These are phyloP conservation scores for Tripterygium wilfordii DNA, from an alignment of 177 flowering plant genomes.

Conservation along the genomic window DNA sequence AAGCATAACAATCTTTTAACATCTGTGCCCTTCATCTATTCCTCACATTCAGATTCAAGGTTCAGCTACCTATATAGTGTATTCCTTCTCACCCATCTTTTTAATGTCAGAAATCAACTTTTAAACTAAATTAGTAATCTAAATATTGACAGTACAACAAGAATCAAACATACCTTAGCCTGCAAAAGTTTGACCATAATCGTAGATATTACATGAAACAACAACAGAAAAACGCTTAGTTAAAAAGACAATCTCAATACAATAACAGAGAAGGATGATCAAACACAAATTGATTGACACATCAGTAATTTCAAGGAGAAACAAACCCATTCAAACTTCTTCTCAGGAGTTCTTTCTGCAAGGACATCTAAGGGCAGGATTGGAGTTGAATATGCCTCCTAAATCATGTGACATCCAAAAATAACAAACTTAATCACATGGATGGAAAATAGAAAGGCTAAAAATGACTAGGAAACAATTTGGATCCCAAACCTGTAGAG, in stretches of 20 bases:
- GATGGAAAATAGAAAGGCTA: neutral
- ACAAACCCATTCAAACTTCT: slow-evolving; percentile 40
- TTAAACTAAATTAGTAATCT: neutral
- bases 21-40: no score
- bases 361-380: slow-evolving; percentile 4
- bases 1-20: no score
- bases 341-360: slow-evolving; percentile 3
- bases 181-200: slow-evolving; percentile 22
- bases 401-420: neutral
- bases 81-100: neutral
- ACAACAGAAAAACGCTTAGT: slow-evolving; percentile 12
- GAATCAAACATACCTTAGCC: slow-evolving; percentile 63
- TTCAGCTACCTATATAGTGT: no score
- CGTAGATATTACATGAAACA: slow-evolving; percentile 20
- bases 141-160: neutral
- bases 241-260: slow-evolving; percentile 5
- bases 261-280: neutral
- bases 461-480: no score
- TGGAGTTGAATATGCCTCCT: slow-evolving; percentile 4
- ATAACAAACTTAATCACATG: no score
- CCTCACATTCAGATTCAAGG: no score
- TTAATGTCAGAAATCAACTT: neutral
- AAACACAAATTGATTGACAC: neutral
- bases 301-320: slow-evolving; percentile 4
- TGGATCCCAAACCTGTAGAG: slow-evolving; percentile 71